These are phyloP conservation scores for Mallotus nudiflorus DNA, from an alignment of 345 rosid genomes.

Conservation along the genomic window DNA sequence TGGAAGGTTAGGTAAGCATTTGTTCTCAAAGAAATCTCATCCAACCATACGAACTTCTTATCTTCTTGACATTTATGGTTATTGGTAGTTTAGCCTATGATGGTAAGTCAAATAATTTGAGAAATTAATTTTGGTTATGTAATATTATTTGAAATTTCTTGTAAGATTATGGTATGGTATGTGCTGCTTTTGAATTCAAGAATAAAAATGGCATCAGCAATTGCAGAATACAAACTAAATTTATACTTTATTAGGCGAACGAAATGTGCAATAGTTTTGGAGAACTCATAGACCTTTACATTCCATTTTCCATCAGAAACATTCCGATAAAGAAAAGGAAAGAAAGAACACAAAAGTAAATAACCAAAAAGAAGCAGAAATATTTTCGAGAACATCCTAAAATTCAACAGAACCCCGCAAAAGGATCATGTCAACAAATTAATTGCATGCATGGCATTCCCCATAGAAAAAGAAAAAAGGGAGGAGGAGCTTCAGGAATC, in stretches of 20 bases:
- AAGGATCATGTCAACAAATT: slow-evolving; percentile 6
- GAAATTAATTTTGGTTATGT: too few relatives aligned
- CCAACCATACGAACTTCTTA: neutral
- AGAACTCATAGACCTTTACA: neutral
- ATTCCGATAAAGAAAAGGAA: neutral
- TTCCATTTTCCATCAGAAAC: neutral
- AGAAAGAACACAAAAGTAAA: neutral
- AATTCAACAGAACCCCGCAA: neutral
- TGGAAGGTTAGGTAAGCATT: neutral
- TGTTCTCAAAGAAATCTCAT: neutral
- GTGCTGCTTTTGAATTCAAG: too few relatives aligned
- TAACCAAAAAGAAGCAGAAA: neutral
- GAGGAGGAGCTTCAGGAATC: too few relatives aligned
- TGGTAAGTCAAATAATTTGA: too few relatives aligned
- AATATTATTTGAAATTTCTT: too few relatives aligned
- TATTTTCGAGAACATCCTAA: neutral
- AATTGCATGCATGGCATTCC: too few relatives aligned
- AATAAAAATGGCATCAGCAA: too few relatives aligned
- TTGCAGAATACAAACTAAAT: neutral
- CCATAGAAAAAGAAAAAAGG: neutral
- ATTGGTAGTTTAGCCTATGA: too few relatives aligned
- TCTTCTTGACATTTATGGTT: too few relatives aligned
- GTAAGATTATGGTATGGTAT: too few relatives aligned
- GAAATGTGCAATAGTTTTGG: neutral
- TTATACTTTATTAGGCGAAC: neutral